A percentile compares a stretch with the other conserved stretches of the same genome.
phyloP scores from a whole-genome alignment of 208 protist species.

The Leishmania gerbilli region DNA sequence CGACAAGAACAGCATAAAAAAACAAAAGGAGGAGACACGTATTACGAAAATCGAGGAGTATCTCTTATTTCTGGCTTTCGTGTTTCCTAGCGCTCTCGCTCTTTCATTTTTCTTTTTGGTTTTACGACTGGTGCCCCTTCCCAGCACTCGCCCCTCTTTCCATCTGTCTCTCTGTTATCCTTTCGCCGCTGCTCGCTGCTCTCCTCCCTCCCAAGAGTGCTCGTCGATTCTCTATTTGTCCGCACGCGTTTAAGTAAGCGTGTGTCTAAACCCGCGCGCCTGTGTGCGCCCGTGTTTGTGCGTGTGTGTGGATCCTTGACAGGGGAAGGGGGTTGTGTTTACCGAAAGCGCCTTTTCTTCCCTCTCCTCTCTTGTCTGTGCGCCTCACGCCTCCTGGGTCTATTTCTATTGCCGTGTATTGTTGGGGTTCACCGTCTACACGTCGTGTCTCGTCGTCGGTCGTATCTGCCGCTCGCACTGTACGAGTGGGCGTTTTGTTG shows the following conservation, averaged over 20 bases:
- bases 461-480: neutral
- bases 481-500: neutral
- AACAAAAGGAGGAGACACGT: neutral
- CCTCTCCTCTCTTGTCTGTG: neutral
- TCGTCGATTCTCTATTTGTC: constrained; percentile 4
- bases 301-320: neutral
- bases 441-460: neutral
- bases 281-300: neutral
- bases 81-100: neutral
- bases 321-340: neutral
- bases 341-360: neutral
- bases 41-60: neutral
- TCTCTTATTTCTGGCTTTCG: neutral
- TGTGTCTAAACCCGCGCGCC: neutral
- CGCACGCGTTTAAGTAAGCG: neutral
- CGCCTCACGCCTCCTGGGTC: too few species aligned
- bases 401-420: too few species aligned
- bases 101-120: neutral
- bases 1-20: neutral
- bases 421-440: too few species aligned
- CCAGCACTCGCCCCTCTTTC: neutral
- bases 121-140: neutral
- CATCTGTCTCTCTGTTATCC: neutral
- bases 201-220: neutral
- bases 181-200: neutral